Conservation (phyloP, 208 protist species). For the Phytomonas sp. region DNA sequence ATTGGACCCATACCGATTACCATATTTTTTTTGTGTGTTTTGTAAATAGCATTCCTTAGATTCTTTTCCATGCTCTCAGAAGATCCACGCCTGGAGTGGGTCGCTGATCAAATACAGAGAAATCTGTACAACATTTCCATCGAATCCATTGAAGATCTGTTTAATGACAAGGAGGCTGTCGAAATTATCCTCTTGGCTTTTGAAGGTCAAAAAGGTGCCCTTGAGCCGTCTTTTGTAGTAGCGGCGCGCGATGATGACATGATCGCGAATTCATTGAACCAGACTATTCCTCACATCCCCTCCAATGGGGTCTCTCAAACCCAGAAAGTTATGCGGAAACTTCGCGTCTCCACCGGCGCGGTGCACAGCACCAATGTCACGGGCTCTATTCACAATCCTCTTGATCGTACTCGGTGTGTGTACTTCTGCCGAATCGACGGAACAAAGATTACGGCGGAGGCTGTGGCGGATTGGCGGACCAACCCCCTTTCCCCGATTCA, state of each 20-base stretch:
- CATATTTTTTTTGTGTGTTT: conserved; percentile 7
- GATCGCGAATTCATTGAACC: conserved; percentile 5
- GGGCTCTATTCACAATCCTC: conserved; percentile 55
- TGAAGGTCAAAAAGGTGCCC: conserved; percentile 23
- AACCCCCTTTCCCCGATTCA: conserved; percentile 56
- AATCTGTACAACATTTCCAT: conserved; percentile 56
- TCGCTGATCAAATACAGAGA: conserved; percentile 37
- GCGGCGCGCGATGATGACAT: conserved; percentile 42
- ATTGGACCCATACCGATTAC: too few relatives aligned
- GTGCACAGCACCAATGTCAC: conserved; percentile 83
- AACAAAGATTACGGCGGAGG: conserved; percentile 45
- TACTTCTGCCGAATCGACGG: conserved; percentile 68
- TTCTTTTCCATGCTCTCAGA: background rate
- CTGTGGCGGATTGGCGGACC: conserved; percentile 48
- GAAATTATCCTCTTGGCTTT: conserved; percentile 45
- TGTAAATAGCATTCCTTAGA: background rate
- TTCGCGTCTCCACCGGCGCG: conserved; percentile 44
- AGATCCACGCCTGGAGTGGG: conserved; percentile 75
- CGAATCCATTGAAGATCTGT: conserved; percentile 44
- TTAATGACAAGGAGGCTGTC: conserved; percentile 26
- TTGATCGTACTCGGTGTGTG: conserved; percentile 74
- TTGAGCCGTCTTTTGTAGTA: conserved; percentile 49
- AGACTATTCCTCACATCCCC: conserved; percentile 2
- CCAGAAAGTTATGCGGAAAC: too few relatives aligned
- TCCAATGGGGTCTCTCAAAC: too few relatives aligned